Conservation (phyloP, 371 early-diverging fungal genomes). For the Saksenaea oblongispora region DNA sequence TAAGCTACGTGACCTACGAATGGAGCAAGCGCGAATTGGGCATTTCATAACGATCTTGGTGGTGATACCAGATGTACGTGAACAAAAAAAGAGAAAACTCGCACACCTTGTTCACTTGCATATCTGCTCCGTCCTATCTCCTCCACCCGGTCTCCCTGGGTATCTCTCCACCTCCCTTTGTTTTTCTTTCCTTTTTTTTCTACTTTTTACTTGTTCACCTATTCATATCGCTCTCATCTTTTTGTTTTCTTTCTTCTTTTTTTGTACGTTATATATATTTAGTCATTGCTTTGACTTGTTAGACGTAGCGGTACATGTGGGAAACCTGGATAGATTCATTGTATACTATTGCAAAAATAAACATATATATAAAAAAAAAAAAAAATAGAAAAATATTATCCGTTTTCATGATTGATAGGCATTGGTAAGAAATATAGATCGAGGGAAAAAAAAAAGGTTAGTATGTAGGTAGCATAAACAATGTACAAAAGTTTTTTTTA, state of each 20-base stretch:
- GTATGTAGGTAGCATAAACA: neutral
- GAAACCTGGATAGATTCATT: neutral
- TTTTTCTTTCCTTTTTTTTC: neutral
- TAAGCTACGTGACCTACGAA: conserved; percentile 68
- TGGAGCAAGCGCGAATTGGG: conserved; percentile 56
- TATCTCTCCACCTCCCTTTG: too few relatives aligned
- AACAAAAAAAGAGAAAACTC: neutral
- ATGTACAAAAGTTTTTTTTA: neutral
- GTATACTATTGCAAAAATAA: conserved; percentile 1
- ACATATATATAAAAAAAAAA: neutral
- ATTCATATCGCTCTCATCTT: neutral
- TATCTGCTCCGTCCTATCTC: neutral
- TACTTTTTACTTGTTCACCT: neutral
- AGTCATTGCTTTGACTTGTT: neutral
- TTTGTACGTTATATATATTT: neutral
- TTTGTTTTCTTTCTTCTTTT: neutral
- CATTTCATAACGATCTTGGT: conserved; percentile 24
- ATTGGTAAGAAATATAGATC: too few relatives aligned
- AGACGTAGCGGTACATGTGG: neutral
- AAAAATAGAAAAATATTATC: neutral
- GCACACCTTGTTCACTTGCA: neutral
- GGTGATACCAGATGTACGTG: neutral
- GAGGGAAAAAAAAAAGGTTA: too few relatives aligned
- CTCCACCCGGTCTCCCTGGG: too few relatives aligned
- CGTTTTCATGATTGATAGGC: neutral